Conservation (phyloP, 768 basidiomycete species). For the Amanita fuliginea region DNA sequence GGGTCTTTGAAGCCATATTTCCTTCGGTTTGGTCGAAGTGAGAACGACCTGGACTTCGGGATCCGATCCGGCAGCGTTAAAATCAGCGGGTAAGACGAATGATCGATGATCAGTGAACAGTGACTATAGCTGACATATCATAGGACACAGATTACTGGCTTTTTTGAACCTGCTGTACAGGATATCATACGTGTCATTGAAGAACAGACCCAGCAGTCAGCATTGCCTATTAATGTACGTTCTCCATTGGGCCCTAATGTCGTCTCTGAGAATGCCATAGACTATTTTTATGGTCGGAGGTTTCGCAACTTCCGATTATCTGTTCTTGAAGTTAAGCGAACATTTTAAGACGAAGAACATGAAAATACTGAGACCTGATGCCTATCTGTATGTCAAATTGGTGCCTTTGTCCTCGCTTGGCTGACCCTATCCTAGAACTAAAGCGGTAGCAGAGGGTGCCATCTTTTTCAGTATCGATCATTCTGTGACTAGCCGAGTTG, state of each 20-base stretch:
- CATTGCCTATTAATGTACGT: background rate
- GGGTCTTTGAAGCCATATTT: constrained; percentile 29
- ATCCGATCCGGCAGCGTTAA: constrained; percentile 32
- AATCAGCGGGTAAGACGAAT: constrained; percentile 17
- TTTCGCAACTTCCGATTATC: no score
- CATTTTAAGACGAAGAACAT: constrained; percentile 24
- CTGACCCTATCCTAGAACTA: constrained; percentile 9
- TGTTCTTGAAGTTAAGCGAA: constrained; percentile 26
- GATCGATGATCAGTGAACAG: no score
- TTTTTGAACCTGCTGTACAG: constrained; percentile 1
- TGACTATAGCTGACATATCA: background rate
- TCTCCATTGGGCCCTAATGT: background rate
- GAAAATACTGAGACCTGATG: constrained; percentile 30
- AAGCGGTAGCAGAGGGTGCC: constrained; percentile 15
- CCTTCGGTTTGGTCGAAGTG: constrained; percentile 37
- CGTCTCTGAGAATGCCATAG: constrained; percentile 8
- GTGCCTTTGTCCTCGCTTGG: background rate
- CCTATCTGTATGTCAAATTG: constrained; percentile 27
- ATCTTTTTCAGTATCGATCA: constrained; percentile 14
- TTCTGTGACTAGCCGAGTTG: constrained; percentile 14
- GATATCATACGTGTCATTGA: background rate
- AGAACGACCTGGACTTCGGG: constrained; percentile 25
- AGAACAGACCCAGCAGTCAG: background rate
- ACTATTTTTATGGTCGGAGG: constrained; percentile 40
- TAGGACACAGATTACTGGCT: background rate